Evolutionary conservation across 768 basidiomycete genomes (phyloP).

Genomic region (Thelephora aurantiotincta): DNA sequence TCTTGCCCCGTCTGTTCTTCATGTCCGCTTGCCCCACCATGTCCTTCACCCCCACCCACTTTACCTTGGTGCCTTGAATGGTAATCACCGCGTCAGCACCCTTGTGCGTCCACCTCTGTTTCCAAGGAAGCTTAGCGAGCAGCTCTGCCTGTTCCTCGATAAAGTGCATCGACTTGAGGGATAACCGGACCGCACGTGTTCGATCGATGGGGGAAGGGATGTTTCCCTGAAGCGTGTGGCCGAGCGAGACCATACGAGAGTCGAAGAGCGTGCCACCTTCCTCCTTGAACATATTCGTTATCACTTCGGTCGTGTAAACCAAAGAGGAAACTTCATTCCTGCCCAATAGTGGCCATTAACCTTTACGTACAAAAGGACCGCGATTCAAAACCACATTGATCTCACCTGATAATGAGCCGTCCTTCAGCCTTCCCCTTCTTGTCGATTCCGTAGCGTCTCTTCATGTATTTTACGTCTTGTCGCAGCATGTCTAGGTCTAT

Average conservation of each 20-base stretch:
- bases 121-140: slow-evolving; percentile 35
- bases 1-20: slow-evolving; percentile 71
- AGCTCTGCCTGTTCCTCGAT: slow-evolving; percentile 66
- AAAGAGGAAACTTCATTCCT: slow-evolving; percentile 80
- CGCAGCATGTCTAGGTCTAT: slow-evolving; percentile 73
- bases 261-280: slow-evolving; percentile 91
- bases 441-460: slow-evolving; percentile 74
- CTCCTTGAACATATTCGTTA: slow-evolving; percentile 90
- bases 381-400: slow-evolving; percentile 1
- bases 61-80: slow-evolving; percentile 68
- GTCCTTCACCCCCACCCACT: slow-evolving; percentile 75
- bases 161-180: slow-evolving; percentile 90
- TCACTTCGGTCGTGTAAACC: slow-evolving; percentile 83
- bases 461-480: slow-evolving; percentile 79
- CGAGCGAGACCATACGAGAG: slow-evolving; percentile 87
- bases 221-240: slow-evolving; percentile 94
- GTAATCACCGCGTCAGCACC: slow-evolving; percentile 84
- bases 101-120: slow-evolving; percentile 36
- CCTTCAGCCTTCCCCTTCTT: slow-evolving; percentile 85
- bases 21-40: slow-evolving; percentile 85
- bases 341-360: neutral
- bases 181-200: slow-evolving; percentile 76
- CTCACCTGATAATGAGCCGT: slow-evolving; percentile 81
- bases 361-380: neutral
- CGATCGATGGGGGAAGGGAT: slow-evolving; percentile 93